Base-by-base conservation (phyloP, 108 stramenopile species). In the Cyclotella baltica region DNA sequence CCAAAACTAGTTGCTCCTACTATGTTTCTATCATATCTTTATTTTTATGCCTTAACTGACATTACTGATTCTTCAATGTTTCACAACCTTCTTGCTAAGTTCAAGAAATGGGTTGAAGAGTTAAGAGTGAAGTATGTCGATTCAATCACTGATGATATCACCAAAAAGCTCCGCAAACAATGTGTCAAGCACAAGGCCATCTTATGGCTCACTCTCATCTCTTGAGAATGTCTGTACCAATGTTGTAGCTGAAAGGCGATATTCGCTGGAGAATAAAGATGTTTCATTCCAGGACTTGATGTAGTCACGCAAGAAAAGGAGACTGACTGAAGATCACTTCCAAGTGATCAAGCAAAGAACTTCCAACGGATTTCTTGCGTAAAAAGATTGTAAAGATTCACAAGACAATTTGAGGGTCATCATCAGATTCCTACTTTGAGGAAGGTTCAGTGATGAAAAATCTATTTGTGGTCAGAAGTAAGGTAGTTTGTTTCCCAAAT, bases 391-490 rank as follows among this genome's bases (percentile, higher is more conserved):
- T n/a, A n/a, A n/a, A n/a, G n/a, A 71, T 71, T 28, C 20, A 23
- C 3, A 58, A 46, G 53, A 38, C 36, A n/a, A 22, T 71, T 37
- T 27, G 58, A 40, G 57, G 28, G 19, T 19, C 18, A 28, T 58
- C 55, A 58, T 43, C 37, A 0, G n/a, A 46, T 3, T n/a, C n/a
- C n/a, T 72, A 59, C 22, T 72, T 72, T 34, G 43, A 72, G 20
- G 18, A 72, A 57, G 71, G 71, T 27, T 72, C 71, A 0, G 57
- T 61, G 23, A 61, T 72, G 71, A 72, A 57, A 46, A 38, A 72
- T 59, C 57, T 72, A 2, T 13, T 61, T 19, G 71, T 61, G 40
- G 35, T 58, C 4, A 20, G 50, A 19, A 16, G 38, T 40, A 57
- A 71, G 40, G 70, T 71, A n/a, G 68, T 70, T 20, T 70, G 68